Conservation (phyloP, 169 alveolate species). For the Plasmodium yoelii region DNA sequence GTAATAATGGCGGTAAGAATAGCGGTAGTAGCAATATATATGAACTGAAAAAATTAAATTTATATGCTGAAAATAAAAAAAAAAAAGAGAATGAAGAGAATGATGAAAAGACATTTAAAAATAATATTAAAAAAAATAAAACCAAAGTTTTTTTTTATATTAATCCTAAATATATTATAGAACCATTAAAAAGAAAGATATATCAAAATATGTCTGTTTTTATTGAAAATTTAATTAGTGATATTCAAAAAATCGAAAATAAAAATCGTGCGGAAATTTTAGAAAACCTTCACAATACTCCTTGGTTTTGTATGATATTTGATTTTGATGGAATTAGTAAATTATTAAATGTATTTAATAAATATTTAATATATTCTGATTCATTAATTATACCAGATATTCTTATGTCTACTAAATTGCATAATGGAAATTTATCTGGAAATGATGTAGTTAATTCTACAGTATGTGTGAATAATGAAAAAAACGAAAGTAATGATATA, state of each 20-base stretch:
- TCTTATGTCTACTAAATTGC: constrained; percentile 19
- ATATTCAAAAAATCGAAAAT: constrained; percentile 49
- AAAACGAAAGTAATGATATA: not conserved
- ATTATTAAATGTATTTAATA: constrained; percentile 56
- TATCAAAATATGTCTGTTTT: constrained; percentile 69
- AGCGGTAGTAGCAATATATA: not conserved
- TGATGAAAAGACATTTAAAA: constrained; percentile 6
- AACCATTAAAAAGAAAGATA: constrained; percentile 64
- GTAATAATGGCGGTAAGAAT: not conserved
- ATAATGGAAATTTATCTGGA: not conserved
- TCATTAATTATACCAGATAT: constrained; percentile 65
- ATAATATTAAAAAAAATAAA: constrained; percentile 21
- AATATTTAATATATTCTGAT: constrained; percentile 70
- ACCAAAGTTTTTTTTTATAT: constrained; percentile 67
- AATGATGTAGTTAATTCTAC: not conserved
- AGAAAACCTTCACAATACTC: constrained; percentile 39
- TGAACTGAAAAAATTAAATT: constrained; percentile 29
- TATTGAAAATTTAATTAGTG: constrained; percentile 75
- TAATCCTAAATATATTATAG: constrained; percentile 65
- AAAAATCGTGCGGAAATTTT: constrained; percentile 61
- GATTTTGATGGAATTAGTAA: constrained; percentile 75
- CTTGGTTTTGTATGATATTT: constrained; percentile 71
- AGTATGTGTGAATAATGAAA: not conserved
- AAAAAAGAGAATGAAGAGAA: not conserved
- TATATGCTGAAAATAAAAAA: constrained; percentile 30